Evolutionary conservation across 2,329 filamentous ascomycete genomes (phyloP), one percentile per base, ranked within the genome.

Genomic region (Sporothrix schenckii): DNA sequence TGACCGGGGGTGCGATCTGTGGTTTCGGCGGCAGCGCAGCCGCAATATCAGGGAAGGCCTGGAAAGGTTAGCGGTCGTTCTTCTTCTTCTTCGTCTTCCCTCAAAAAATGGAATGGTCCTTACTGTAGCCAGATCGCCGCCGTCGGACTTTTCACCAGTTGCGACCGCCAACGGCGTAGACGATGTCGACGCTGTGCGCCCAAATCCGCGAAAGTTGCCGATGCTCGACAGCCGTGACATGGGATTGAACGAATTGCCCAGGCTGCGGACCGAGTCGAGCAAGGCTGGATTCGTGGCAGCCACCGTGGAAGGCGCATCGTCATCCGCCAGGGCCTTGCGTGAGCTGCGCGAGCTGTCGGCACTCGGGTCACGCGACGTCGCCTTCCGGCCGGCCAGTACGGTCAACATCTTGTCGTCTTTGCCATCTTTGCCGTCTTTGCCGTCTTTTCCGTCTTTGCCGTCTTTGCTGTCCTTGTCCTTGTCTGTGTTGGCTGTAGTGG

Each of bases 161-260:
- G 68, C 60, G 1, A 65, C 82, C 5, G 79, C 76, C 2, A 80
- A 80, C 73, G 80, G 77, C 21, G 83, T 70, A 2, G 75, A 77
- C n/a, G 78, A 76, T 58, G 83, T 82, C 10, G 83, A 80, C 24
- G 82, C 79, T 27, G 82, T 80, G 68, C 90, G 83, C 1, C 92
- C 91, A 75, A 97, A 94, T 0, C 89, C 89, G 70, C 91, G 88
- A 74, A 96, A 90, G 77, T 89, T 86, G 70, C 87, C 86, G 77
- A 95, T 93, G 47, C 89, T 85, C 10, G 91, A 88, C 67, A 97
- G 87, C 67, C 92, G 88, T 58, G 89, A 92, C 78, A 97, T 89
- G 3, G 93, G 93, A 76, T 97, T 97, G 47, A 97, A 83, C 0
- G 90, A 90, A 78, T 87, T 95, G 50, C 92, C 90, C 72, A 97